Evolutionary conservation across 2,329 filamentous ascomycete species (phyloP), one percentile per base, ranked within the genome.

Genomic region (Aspergillus sp.): DNA sequence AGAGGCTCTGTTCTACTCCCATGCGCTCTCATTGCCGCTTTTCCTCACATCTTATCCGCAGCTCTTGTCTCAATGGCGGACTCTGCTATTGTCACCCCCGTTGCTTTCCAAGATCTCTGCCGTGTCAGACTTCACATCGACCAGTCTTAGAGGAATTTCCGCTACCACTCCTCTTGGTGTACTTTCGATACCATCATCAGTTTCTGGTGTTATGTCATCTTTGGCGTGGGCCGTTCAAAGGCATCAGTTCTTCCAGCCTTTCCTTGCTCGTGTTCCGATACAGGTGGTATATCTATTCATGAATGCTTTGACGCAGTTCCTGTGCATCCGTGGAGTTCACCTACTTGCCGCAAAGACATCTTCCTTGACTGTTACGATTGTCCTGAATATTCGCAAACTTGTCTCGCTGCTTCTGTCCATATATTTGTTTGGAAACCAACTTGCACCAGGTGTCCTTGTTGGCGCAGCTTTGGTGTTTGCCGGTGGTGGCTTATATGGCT

Each of bases 271-370:
- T 20, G 53, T 66, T 13, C 66, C 70, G 3, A 59, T 66, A 20
- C 66, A 68, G 44, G 54, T 71, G 4, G 53, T 67, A 9, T 69
- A 69, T 35, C 62, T 75, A 43, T 25, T 70, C 7, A 56, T 74
- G 53, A 74, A 75, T 57, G 88, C 94, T 0, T 64, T 94, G 43
- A 97, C 93, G 3, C 93, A 98, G 68, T 89, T 96, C 61, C 81
- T 90, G 20, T 98, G 93, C 67, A 97, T 98, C 54, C 86, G 90
- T 3, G 93, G 93, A 1, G 93, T 98, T 49, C 97, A 97, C 58
- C 79, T 95, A n/a, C 77, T 98, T 4, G 90, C 88, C 1, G 88
- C 91, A 0, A 85, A 85, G 47, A 88, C 88, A 3, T 91, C 90
- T 3, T 94, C 93, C 0, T 78, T 98, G 47, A 97, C 93, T 0